Percentiles rank a stretch among this genome's conserved stretches.
Conservation (phyloP, 192 early-diverging fungal genomes). For the Spizellomyces sp. region DNA sequence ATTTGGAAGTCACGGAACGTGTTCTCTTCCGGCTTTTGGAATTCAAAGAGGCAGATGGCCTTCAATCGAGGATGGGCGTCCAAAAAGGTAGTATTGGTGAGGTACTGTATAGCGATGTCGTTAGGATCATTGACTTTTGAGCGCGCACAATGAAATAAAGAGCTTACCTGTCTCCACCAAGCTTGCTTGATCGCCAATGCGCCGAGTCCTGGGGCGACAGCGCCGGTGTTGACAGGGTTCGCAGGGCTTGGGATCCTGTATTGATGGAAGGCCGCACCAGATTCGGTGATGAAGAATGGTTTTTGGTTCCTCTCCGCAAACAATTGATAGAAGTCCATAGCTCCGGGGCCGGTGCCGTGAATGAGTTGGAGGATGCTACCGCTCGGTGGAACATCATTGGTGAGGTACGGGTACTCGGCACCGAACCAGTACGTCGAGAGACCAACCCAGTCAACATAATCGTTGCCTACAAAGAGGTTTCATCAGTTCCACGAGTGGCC, state of each 20-base stretch:
- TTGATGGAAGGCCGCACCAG: constrained; percentile 36
- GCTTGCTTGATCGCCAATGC: constrained; percentile 44
- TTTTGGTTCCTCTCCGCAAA: constrained; percentile 30
- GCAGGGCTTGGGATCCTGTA: constrained; percentile 13
- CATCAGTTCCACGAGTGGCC: background rate
- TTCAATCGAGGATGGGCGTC: constrained; percentile 38
- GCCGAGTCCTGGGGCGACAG: constrained; percentile 28
- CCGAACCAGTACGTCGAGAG: constrained; percentile 44
- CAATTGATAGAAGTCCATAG: constrained; percentile 32
- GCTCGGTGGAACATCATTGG: constrained; percentile 12
- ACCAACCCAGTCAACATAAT: constrained; percentile 49
- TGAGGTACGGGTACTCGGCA: constrained; percentile 11
- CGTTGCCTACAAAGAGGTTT: constrained; percentile 1
- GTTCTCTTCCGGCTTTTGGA: constrained; percentile 31
- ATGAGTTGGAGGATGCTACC: constrained; percentile 4
- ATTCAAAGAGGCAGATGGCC: constrained; percentile 44
- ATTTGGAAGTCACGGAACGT: constrained; percentile 40
- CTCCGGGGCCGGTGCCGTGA: constrained; percentile 19
- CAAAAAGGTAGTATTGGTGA: constrained; percentile 40
- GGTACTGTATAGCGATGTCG: constrained; percentile 18
- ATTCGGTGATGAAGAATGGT: constrained; percentile 39
- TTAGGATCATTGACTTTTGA: background rate
- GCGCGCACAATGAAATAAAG: background rate
- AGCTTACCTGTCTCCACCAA: constrained; percentile 43
- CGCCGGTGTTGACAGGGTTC: background rate